phyloP scores from a whole-genome alignment of 257 asterid species.

The Plectranthus barbatus region DNA sequence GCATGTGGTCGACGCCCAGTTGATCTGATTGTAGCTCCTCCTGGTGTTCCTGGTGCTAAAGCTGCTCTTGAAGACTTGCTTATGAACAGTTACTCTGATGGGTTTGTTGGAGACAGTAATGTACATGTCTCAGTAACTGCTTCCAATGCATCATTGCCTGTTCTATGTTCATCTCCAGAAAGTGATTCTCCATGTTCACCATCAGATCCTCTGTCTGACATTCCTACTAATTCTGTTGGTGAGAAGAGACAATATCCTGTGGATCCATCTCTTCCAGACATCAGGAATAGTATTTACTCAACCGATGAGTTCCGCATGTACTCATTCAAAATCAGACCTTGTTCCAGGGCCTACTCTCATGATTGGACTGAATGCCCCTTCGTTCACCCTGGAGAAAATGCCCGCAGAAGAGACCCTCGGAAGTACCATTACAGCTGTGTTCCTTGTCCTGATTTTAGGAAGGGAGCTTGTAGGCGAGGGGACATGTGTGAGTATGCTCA shows the following conservation, averaged over 20 bases:
- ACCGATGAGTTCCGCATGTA: constrained; percentile 94
- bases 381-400: constrained; percentile 96
- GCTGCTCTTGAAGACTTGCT: constrained; percentile 61
- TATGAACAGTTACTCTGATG: constrained; percentile 47
- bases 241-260: constrained; percentile 85
- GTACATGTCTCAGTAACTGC: constrained; percentile 26
- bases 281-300: constrained; percentile 69
- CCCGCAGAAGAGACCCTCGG: constrained; percentile 90
- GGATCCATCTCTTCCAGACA: constrained; percentile 93
- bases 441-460: constrained; percentile 95
- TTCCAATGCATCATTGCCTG: constrained; percentile 57
- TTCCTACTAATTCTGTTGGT: constrained; percentile 27
- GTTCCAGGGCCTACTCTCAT: constrained; percentile 96
- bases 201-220: constrained; percentile 35
- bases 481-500: constrained; percentile 99
- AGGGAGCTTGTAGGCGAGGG: constrained; percentile 91
- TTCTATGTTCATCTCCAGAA: constrained; percentile 55
- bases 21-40: constrained; percentile 63
- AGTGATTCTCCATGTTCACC: constrained; percentile 70
- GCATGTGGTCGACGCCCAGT: constrained; percentile 49
- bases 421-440: constrained; percentile 94
- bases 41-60: constrained; percentile 37
- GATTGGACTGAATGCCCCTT: constrained; percentile 99
- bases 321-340: constrained; percentile 85
- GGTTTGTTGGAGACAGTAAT: constrained; percentile 45